Evolutionary conservation across 768 basidiomycete species (phyloP).

Genomic region (Leccinum aurantiacum): DNA sequence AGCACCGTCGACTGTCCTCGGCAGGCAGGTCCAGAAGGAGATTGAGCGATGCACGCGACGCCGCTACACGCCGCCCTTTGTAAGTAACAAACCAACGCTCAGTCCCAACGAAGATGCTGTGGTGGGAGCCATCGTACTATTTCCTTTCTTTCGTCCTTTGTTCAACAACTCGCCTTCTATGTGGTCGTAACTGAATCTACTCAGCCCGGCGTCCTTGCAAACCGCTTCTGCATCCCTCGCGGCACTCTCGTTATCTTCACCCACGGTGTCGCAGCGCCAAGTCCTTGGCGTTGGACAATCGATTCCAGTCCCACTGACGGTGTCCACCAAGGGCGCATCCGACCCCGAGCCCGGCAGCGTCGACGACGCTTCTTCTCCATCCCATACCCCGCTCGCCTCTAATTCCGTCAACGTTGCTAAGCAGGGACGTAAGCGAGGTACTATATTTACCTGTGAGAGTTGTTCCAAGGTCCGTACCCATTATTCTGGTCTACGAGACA

Average conservation of each 20-base stretch:
- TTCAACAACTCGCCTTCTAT: background rate
- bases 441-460: constrained; percentile 89
- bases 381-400: constrained; percentile 4
- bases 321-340: constrained; percentile 2
- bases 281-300: constrained; percentile 13
- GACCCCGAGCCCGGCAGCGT: constrained; percentile 12
- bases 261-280: constrained; percentile 32
- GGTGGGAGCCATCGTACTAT: background rate
- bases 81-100: constrained; percentile 42
- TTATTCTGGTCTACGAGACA: constrained; percentile 3
- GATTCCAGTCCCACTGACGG: constrained; percentile 5
- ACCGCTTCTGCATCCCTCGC: constrained; percentile 41
- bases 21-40: constrained; percentile 68
- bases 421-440: constrained; percentile 73
- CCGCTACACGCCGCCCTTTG: constrained; percentile 72
- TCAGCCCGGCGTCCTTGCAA: constrained; percentile 38
- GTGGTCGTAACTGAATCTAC: constrained; percentile 7
- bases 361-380: constrained; percentile 18
- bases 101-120: background rate
- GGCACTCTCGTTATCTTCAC: constrained; percentile 41
- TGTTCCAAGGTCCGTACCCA: constrained; percentile 74
- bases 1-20: constrained; percentile 72
- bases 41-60: constrained; percentile 78
- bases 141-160: background rate
- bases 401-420: constrained; percentile 26